phyloP scores from a whole-genome alignment of 2,329 filamentous ascomycete species.

The Diaporthe sp. region DNA sequence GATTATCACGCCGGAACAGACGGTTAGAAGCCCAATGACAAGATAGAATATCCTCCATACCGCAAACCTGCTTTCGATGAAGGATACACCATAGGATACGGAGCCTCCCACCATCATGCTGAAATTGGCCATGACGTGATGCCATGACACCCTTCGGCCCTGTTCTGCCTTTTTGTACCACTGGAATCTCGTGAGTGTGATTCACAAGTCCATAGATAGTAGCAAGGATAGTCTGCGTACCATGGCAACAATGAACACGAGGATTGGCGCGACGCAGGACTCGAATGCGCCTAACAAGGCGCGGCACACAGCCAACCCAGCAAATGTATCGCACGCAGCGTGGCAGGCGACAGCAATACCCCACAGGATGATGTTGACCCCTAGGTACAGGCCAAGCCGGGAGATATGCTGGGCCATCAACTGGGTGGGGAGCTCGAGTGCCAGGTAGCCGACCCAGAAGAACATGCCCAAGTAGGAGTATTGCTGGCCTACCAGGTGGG shows the following conservation, averaged over 20 bases:
- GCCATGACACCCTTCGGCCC: slow-evolving; percentile 27
- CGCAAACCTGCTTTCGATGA: not conserved
- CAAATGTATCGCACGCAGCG: slow-evolving; percentile 43
- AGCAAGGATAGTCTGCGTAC: not conserved
- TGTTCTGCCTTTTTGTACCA: slow-evolving; percentile 47
- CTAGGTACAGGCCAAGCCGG: slow-evolving; percentile 54
- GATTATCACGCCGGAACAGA: slow-evolving; percentile 58
- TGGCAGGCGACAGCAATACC: slow-evolving; percentile 49
- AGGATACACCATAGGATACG: slow-evolving; percentile 37
- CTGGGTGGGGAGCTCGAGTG: slow-evolving; percentile 55
- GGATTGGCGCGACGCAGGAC: slow-evolving; percentile 45
- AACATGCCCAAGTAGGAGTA: slow-evolving; percentile 55
- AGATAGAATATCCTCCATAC: slow-evolving; percentile 36
- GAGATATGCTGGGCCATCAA: slow-evolving; percentile 52
- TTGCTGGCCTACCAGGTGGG: slow-evolving; percentile 53
- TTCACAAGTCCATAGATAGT: not conserved
- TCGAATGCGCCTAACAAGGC: slow-evolving; percentile 46
- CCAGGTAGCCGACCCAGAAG: slow-evolving; percentile 57
- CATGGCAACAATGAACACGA: slow-evolving; percentile 45
- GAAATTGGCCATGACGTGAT: slow-evolving; percentile 31
- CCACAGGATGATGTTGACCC: slow-evolving; percentile 56
- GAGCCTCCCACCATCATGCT: slow-evolving; percentile 35
- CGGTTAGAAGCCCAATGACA: slow-evolving; percentile 19
- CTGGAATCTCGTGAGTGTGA: not conserved
- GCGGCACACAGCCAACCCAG: slow-evolving; percentile 43